Conservation (phyloP, 306 rosid species). For the Argentina anserina region DNA sequence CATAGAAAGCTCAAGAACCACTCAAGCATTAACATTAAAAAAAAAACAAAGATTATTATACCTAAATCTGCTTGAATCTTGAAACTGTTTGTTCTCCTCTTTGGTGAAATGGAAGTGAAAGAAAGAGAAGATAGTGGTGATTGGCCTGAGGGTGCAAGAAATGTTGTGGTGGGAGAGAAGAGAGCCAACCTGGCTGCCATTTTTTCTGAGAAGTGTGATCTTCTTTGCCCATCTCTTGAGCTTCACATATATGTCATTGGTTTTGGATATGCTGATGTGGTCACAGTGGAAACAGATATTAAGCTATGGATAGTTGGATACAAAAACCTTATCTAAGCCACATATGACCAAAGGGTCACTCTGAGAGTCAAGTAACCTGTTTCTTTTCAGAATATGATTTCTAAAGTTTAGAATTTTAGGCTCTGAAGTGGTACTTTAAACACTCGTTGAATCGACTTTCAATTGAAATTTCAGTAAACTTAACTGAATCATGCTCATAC, state of each 20-base stretch:
- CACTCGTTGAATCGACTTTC: too few relatives aligned
- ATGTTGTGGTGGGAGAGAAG: conserved; percentile 39
- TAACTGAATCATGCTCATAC: too few relatives aligned
- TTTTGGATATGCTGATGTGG: conserved; percentile 38
- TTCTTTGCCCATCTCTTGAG: conserved; percentile 29
- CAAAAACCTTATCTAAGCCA: conserved; percentile 32
- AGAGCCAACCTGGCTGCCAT: conserved; percentile 66
- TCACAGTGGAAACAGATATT: conserved; percentile 18
- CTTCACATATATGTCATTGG: conserved; percentile 27
- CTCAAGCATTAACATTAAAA: not conserved
- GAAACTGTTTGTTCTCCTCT: conserved; percentile 28
- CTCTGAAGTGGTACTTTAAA: too few relatives aligned
- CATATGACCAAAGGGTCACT: not conserved
- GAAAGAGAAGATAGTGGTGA: conserved; percentile 28
- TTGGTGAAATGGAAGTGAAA: conserved; percentile 29
- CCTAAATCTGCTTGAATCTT: conserved; percentile 67
- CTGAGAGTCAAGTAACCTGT: not conserved
- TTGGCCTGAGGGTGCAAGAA: conserved; percentile 38
- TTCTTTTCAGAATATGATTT: not conserved
- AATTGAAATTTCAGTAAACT: too few relatives aligned
- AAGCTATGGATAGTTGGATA: conserved; percentile 7
- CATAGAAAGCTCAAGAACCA: not conserved
- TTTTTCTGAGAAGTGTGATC: conserved; percentile 15
- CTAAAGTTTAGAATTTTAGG: too few relatives aligned
- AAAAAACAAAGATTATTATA: conserved; percentile 6